Evolutionary conservation across 345 rosid species (phyloP).

Genomic region (Eucalyptus curtisii): DNA sequence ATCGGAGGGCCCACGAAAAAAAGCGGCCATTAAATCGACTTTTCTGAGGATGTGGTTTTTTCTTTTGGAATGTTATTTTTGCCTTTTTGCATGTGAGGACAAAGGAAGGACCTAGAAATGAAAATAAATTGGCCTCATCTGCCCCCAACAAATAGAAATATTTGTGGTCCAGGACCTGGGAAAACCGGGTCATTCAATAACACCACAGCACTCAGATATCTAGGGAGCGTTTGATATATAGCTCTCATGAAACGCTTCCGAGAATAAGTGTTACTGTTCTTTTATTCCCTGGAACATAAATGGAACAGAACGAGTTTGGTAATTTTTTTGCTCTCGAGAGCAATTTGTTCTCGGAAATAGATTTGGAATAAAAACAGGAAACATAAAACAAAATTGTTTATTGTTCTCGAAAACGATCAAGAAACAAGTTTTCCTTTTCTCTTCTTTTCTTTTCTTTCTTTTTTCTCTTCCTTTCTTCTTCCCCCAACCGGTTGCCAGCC

Average conservation of each 20-base stretch:
- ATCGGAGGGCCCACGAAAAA: neutral
- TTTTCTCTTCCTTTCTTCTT: no score
- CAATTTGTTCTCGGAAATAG: no score
- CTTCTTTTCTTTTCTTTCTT: no score
- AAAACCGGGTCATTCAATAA: neutral
- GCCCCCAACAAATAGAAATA: neutral
- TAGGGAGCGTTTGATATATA: no score
- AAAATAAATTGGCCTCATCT: neutral
- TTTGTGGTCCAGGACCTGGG: neutral
- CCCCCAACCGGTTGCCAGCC: rapidly evolving
- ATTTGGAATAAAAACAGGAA: no score
- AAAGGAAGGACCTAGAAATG: neutral
- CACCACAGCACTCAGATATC: neutral
- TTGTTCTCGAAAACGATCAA: no score
- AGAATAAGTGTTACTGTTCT: no score
- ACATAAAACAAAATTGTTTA: no score
- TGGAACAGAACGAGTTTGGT: rapidly evolving
- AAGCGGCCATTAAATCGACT: neutral
- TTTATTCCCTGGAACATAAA: no score
- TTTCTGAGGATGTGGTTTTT: neutral
- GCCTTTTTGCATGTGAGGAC: neutral
- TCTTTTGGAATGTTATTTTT: neutral
- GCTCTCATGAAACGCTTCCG: no score
- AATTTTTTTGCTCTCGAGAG: no score
- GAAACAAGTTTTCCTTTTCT: no score